Percentiles rank a stretch among this genome's conserved stretches.
These are phyloP conservation scores for Coprinopsis sp. DNA, from an alignment of 768 basidiomycete species.

Conservation along the genomic window DNA sequence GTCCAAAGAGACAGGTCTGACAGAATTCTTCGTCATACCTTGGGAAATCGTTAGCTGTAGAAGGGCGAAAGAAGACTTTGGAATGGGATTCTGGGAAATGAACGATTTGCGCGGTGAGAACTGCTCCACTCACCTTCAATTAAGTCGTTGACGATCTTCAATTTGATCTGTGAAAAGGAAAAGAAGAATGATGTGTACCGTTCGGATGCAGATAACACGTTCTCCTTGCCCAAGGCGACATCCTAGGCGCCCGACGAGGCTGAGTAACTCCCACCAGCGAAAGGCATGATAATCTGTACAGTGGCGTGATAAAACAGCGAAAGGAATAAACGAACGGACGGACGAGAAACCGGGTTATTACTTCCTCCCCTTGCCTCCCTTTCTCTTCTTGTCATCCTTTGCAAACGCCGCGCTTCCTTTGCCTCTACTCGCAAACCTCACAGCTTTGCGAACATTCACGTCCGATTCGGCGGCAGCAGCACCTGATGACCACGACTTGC, in stretches of 20 bases:
- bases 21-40: too few species aligned
- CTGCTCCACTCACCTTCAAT: neutral
- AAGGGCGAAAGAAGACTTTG: too few species aligned
- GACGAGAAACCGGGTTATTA: conserved; percentile 4
- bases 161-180: neutral
- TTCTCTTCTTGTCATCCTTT: conserved; percentile 31
- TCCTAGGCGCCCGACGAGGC: too few species aligned
- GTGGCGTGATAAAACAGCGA: neutral
- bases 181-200: neutral
- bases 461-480: conserved; percentile 47
- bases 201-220: neutral
- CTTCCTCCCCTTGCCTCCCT: conserved; percentile 24
- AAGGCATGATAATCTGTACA: too few species aligned
- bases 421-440: conserved; percentile 69
- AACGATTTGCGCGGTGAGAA: too few species aligned
- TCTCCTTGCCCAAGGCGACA: too few species aligned
- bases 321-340: conserved; percentile 1
- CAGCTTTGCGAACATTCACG: conserved; percentile 86
- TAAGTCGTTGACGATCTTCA: neutral
- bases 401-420: conserved; percentile 58
- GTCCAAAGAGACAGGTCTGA: too few species aligned
- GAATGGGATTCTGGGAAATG: too few species aligned
- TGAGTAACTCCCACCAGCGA: too few species aligned
- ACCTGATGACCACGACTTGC: too few species aligned
- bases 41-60: too few species aligned